Evolutionary conservation across 176 grass and related monocot genomes (phyloP), one percentile per base, ranked within the genome.

Genomic region (Elymus sibiricus): DNA sequence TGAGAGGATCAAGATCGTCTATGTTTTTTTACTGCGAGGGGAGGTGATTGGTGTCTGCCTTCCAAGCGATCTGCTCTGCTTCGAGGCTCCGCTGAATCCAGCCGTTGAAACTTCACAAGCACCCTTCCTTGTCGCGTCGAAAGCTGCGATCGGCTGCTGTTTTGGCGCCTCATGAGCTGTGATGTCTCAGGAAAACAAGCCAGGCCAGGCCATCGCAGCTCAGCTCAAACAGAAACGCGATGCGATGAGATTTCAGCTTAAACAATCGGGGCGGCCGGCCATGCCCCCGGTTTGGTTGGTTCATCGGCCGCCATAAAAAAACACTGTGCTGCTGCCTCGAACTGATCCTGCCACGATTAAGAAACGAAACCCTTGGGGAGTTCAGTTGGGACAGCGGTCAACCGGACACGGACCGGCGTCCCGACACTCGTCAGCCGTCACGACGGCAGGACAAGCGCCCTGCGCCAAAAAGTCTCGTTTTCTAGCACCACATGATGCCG

Each of bases 391-490:
- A 56, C 86, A 77, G 1, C 10, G 77, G 82, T 85, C 90, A 91
- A 78, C 82, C 39, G 39, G 74, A 25, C 44, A 74, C 58, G 66
- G 74, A 83, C 35, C 74, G 9, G 42, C 25, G 61, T 55, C 77
- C 61, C 77, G 71, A 74, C 85, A 85, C 77, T 90, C 81, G 89
- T 84, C 80, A 73, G 64, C 90, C 82, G 89, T 74, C 80, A 47
- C 17, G 49, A 80, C 59, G 67, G 67, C 25, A 61, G 5, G 31
- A 24, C 74, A 83, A 74, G 76, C 73, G 67, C 80, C 80, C 80
- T 42, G 42, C 7, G 46, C 75, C 84, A 80, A 34, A 64, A 72
- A 62, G 27, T 37, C 27, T 61, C 16, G 51, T 62, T 78, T 43
- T 64, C 7, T 28, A 11, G 2, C 42, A 15, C 1, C 34, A 73